phyloP scores from a whole-genome alignment of 345 rosid species.

The Salix udensis region DNA sequence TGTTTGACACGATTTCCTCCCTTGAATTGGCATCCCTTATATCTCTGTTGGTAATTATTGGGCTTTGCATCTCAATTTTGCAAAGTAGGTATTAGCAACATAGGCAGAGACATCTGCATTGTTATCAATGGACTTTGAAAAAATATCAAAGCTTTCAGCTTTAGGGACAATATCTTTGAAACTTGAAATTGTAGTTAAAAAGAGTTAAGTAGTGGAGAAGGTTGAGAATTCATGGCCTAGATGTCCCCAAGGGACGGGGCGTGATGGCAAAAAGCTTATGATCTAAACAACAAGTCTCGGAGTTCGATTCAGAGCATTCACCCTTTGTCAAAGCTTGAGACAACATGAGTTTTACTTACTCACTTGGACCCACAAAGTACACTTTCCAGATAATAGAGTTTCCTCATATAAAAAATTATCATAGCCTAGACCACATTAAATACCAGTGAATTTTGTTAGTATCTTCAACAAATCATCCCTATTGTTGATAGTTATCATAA shows the following conservation, averaged over 20 bases:
- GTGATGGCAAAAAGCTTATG: too few relatives aligned
- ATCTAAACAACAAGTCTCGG: fast-evolving
- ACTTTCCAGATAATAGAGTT: fast-evolving
- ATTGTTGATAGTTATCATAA: neutral
- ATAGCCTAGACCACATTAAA: neutral
- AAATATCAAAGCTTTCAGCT: neutral
- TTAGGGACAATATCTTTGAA: constrained; percentile 1
- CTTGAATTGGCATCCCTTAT: neutral
- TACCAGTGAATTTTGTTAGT: neutral
- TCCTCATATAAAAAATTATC: neutral
- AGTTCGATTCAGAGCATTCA: too few relatives aligned
- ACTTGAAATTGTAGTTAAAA: neutral
- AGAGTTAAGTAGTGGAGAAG: neutral
- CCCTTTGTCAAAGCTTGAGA: too few relatives aligned
- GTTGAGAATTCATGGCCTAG: neutral
- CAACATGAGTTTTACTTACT: too few relatives aligned
- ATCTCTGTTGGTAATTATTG: neutral
- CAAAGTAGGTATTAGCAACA: neutral
- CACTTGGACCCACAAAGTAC: too few relatives aligned
- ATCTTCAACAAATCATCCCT: neutral
- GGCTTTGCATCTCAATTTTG: neutral
- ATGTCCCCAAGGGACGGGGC: too few relatives aligned
- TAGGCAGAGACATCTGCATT: too few relatives aligned
- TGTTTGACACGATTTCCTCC: neutral
- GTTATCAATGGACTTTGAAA: constrained; percentile 3